phyloP scores from a whole-genome alignment of 176 grass and related monocot species.

The Hyparrhenia diplandra region DNA sequence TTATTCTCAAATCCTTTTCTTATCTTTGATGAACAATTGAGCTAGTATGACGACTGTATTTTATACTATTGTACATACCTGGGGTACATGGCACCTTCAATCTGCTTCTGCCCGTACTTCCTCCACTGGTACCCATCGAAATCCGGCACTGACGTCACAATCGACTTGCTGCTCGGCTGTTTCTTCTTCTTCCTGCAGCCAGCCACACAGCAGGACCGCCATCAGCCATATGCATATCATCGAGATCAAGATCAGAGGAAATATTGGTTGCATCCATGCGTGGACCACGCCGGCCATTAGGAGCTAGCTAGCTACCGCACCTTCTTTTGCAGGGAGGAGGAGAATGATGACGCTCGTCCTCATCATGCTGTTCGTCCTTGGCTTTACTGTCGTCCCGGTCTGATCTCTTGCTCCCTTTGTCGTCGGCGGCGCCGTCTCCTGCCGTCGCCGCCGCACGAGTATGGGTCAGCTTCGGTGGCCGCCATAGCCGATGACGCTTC shows the following conservation, averaged over 20 bases:
- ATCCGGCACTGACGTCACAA: slow-evolving; percentile 32
- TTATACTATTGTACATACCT: background rate
- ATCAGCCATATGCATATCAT: background rate
- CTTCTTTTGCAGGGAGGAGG: background rate
- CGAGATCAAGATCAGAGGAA: background rate
- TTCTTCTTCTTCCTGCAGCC: slow-evolving; percentile 21
- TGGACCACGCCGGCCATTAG: too few species aligned
- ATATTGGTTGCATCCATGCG: background rate
- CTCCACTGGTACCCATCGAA: slow-evolving; percentile 48
- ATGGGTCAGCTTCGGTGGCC: too few species aligned
- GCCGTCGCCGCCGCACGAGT: too few species aligned
- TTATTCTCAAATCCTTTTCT: background rate
- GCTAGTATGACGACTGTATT: too few species aligned
- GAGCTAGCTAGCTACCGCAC: too few species aligned
- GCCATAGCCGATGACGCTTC: too few species aligned
- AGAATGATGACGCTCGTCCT: too few species aligned
- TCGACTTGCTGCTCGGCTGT: background rate
- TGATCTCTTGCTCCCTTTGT: background rate
- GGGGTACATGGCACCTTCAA: slow-evolving; percentile 8
- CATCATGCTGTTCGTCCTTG: too few species aligned
- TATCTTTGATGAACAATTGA: background rate
- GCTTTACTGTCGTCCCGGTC: background rate
- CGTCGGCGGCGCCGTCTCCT: too few species aligned
- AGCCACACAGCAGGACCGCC: background rate
- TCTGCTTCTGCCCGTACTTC: slow-evolving; percentile 57